phyloP scores from a whole-genome alignment of 176 grass and related monocot species.

The Lolium perenne region DNA sequence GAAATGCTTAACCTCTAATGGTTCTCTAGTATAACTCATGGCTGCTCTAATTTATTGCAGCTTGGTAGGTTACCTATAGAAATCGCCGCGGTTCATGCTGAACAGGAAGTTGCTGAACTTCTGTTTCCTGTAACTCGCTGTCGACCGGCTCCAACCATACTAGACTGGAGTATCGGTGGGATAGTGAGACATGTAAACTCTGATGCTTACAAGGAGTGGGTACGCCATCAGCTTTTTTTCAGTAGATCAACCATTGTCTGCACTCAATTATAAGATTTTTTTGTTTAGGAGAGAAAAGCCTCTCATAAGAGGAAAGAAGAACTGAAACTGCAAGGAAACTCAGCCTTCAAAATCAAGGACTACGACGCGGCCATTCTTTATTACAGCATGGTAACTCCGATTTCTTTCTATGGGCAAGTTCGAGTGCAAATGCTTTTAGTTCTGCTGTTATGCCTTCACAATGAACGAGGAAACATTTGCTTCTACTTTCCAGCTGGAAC shows the following conservation, averaged over 20 bases:
- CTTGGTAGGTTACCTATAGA: conserved; percentile 38
- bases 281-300: not conserved
- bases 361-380: conserved; percentile 31
- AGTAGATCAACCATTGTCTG: not conserved
- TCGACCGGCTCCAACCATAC: not conserved
- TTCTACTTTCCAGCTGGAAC: not conserved
- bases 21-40: not conserved
- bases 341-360: not conserved
- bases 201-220: conserved; percentile 32
- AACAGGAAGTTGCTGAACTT: not conserved
- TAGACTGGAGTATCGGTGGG: conserved; percentile 28
- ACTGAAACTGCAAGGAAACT: conserved; percentile 26
- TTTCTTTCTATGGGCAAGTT: not conserved
- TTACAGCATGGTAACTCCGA: conserved; percentile 24
- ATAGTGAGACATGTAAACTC: conserved; percentile 25
- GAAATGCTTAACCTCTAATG: not conserved
- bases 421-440: not conserved
- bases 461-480: not conserved
- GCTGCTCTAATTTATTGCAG: not conserved
- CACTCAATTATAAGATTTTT: not conserved
- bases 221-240: not conserved
- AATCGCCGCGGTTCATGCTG: conserved; percentile 27
- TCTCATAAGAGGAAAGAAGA: not conserved
- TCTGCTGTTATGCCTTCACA: not conserved
- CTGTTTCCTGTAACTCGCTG: not conserved